These are phyloP conservation scores for Macadamia integrifolia DNA, from an alignment of 164 flowering plant species.

Conservation along the genomic window DNA sequence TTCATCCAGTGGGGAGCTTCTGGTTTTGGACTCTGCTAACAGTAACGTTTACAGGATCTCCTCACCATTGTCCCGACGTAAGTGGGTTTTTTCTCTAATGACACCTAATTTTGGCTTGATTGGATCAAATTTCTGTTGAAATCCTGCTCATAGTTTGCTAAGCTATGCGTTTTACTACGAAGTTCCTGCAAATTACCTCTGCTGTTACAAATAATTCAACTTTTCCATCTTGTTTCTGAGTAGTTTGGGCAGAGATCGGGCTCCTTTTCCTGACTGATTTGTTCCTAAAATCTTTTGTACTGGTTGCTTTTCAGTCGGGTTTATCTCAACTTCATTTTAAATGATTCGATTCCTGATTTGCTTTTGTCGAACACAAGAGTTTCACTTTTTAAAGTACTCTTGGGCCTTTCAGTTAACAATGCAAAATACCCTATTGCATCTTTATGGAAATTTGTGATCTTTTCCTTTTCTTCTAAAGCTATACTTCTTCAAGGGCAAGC, in stretches of 20 bases:
- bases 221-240: neutral
- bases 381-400: conserved; percentile 2
- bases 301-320: too few relatives aligned
- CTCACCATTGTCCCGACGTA: conserved; percentile 70
- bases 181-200: neutral
- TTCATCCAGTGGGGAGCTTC: conserved; percentile 74
- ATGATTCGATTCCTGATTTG: neutral
- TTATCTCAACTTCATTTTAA: too few relatives aligned
- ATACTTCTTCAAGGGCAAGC: conserved; percentile 8
- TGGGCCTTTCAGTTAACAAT: conserved; percentile 7
- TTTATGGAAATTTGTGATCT: conserved; percentile 8
- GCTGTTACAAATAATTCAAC: neutral
- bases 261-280: neutral
- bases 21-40: conserved; percentile 79
- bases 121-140: neutral
- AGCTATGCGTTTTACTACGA: neutral
- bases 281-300: too few relatives aligned
- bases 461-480: conserved; percentile 4
- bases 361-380: neutral
- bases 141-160: neutral
- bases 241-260: neutral
- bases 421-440: conserved; percentile 6
- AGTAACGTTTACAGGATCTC: conserved; percentile 83
- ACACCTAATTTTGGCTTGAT: neutral
- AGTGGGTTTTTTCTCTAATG: conserved; percentile 20